Percentiles rank a stretch among this genome's conserved stretches.
phyloP scores from a whole-genome alignment of 805 yeast genomes.

The Spencermartinsiella europaea region DNA sequence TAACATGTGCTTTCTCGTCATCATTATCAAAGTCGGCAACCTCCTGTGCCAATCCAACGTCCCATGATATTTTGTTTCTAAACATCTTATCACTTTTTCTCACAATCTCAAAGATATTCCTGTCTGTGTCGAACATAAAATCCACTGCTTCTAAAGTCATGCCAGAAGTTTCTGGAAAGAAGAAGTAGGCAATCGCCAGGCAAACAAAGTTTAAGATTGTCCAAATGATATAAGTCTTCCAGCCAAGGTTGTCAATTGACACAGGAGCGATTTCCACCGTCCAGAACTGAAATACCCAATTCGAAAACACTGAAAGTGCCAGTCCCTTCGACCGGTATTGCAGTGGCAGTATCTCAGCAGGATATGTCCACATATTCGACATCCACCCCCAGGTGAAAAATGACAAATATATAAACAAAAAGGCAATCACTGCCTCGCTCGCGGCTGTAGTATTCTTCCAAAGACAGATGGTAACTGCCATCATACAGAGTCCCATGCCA shows the following conservation, averaged over 20 bases:
- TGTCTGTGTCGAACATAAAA: constrained; percentile 5
- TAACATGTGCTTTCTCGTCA: constrained; percentile 1
- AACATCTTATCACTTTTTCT: constrained; percentile 9
- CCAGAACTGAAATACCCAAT: constrained; percentile 21
- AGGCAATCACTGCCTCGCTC: constrained; percentile 6
- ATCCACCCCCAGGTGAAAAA: constrained; percentile 19
- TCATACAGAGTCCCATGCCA: constrained; percentile 8
- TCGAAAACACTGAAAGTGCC: constrained; percentile 26
- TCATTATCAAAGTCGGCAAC: constrained; percentile 4
- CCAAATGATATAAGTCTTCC: constrained; percentile 41
- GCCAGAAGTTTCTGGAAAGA: constrained; percentile 41
- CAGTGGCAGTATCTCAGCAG: constrained; percentile 23
- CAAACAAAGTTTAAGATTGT: constrained; percentile 27
- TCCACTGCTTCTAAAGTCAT: constrained; percentile 40
- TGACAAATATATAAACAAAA: constrained; percentile 11
- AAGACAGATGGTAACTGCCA: not conserved
- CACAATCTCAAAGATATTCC: constrained; percentile 4
- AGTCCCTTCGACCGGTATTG: constrained; percentile 39
- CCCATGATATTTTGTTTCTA: constrained; percentile 5
- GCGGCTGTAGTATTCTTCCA: constrained; percentile 6
- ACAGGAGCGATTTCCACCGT: constrained; percentile 34
- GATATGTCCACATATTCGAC: constrained; percentile 18
- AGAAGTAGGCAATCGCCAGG: constrained; percentile 30
- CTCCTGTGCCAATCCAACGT: constrained; percentile 10
- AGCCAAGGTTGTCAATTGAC: constrained; percentile 38